phyloP scores from a whole-genome alignment of 2,329 filamentous ascomycete species.

The Helotiales sp. region DNA sequence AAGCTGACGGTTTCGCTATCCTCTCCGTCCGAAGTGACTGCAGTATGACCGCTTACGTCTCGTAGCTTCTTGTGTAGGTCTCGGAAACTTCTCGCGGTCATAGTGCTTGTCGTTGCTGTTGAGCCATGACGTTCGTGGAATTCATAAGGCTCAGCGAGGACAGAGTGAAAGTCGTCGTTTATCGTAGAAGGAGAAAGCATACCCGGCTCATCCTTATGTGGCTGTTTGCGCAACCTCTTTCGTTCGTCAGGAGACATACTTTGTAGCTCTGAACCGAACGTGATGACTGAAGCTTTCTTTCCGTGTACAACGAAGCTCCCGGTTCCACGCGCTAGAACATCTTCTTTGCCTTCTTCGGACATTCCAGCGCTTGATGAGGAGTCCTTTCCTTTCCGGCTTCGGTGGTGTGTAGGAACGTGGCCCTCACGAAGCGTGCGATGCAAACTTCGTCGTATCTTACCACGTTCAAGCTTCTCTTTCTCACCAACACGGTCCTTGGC shows the following conservation, averaged over 20 bases:
- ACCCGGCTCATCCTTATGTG: conserved; percentile 41
- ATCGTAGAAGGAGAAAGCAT: conserved; percentile 21
- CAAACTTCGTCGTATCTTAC: conserved; percentile 74
- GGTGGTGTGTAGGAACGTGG: conserved; percentile 64
- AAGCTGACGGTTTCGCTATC: conserved; percentile 63
- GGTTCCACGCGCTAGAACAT: conserved; percentile 73
- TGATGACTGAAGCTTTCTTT: conserved; percentile 96
- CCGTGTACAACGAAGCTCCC: conserved; percentile 96
- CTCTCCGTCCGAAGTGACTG: conserved; percentile 42
- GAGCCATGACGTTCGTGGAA: conserved; percentile 56
- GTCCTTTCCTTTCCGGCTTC: conserved; percentile 76
- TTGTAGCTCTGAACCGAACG: conserved; percentile 91
- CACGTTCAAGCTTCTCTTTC: conserved; percentile 37
- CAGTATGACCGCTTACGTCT: conserved; percentile 39
- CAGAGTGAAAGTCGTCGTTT: conserved; percentile 53
- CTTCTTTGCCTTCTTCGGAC: conserved; percentile 50
- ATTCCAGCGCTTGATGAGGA: conserved; percentile 58
- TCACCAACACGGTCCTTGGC: conserved; percentile 28
- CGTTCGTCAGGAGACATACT: conserved; percentile 74
- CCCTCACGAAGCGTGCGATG: conserved; percentile 87
- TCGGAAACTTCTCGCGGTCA: conserved; percentile 65
- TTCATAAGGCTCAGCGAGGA: conserved; percentile 45
- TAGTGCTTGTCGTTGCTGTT: conserved; percentile 63
- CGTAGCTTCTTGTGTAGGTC: conserved; percentile 63
- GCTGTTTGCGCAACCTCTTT: conserved; percentile 60